These are phyloP conservation scores for Sindora glabra DNA, from an alignment of 306 rosid genomes.

Conservation along the genomic window DNA sequence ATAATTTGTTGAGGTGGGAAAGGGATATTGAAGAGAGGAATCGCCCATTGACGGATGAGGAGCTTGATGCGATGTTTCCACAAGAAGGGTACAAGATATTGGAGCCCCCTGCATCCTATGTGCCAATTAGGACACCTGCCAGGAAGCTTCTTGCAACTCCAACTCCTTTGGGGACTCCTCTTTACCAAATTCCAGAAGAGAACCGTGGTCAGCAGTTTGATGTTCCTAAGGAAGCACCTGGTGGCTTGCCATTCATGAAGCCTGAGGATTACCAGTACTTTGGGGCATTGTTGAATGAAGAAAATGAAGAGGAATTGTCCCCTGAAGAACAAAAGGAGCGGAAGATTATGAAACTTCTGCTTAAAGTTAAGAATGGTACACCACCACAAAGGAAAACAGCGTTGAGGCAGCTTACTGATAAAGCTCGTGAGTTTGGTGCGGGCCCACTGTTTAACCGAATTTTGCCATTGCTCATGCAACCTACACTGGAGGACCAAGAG, in stretches of 20 bases:
- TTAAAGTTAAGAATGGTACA: slow-evolving; percentile 68
- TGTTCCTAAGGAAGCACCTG: slow-evolving; percentile 63
- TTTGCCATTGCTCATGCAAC: slow-evolving; percentile 72
- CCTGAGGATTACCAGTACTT: slow-evolving; percentile 77
- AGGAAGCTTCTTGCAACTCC: slow-evolving; percentile 70
- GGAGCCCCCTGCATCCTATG: slow-evolving; percentile 60
- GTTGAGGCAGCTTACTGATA: slow-evolving; percentile 65
- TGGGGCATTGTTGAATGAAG: slow-evolving; percentile 64
- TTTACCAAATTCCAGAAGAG: slow-evolving; percentile 65
- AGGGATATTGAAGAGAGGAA: slow-evolving; percentile 76
- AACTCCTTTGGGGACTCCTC: slow-evolving; percentile 63
- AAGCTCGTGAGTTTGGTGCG: slow-evolving; percentile 73
- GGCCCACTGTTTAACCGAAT: slow-evolving; percentile 73
- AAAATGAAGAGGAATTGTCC: slow-evolving; percentile 59
- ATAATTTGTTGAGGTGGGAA: slow-evolving; percentile 70
- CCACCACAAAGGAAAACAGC: slow-evolving; percentile 79
- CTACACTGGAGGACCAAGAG: slow-evolving; percentile 75
- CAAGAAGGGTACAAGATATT: slow-evolving; percentile 68
- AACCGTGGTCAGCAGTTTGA: slow-evolving; percentile 77
- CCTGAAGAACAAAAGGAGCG: slow-evolving; percentile 75
- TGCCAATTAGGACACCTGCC: slow-evolving; percentile 68
- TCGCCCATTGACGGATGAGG: slow-evolving; percentile 66
- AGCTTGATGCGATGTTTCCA: slow-evolving; percentile 71
- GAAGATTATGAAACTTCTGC: slow-evolving; percentile 74
- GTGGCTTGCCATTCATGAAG: slow-evolving; percentile 72